Percentiles rank a stretch among this genome's conserved stretches.
phyloP scores from a whole-genome alignment of 148 eudicot species.

The Arctostaphylos glauca region DNA sequence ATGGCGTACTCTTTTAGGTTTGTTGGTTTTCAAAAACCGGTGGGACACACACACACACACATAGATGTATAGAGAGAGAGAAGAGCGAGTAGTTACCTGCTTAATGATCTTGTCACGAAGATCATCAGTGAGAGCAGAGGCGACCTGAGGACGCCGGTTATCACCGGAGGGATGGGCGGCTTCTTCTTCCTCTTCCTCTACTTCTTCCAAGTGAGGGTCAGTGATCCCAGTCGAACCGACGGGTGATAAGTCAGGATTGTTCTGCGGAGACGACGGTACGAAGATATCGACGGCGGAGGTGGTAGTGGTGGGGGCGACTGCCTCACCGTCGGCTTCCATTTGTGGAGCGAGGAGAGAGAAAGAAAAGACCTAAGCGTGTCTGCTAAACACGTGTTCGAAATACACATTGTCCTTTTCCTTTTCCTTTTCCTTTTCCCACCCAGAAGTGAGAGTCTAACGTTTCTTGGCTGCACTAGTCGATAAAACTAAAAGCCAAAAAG shows the following conservation, averaged over 20 bases:
- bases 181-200: background rate
- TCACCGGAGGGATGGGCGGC: no score
- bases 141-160: background rate
- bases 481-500: no score
- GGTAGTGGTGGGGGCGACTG: background rate
- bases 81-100: background rate
- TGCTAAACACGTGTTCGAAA: background rate
- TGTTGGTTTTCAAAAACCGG: background rate
- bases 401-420: no score
- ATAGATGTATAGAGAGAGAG: background rate
- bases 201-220: background rate
- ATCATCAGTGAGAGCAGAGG: conserved; percentile 1
- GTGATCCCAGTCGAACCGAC: background rate
- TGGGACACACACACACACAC: background rate
- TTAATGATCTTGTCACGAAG: conserved; percentile 3
- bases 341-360: background rate
- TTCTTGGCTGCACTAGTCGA: no score
- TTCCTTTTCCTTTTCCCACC: no score
- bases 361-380: background rate
- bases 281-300: background rate
- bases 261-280: background rate
- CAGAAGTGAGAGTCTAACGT: no score
- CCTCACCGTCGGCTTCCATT: background rate
- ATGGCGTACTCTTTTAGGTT: background rate
- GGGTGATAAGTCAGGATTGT: background rate